Evolutionary conservation across 768 basidiomycete genomes (phyloP).

Genomic region (Xerocomellus amylosporus): DNA sequence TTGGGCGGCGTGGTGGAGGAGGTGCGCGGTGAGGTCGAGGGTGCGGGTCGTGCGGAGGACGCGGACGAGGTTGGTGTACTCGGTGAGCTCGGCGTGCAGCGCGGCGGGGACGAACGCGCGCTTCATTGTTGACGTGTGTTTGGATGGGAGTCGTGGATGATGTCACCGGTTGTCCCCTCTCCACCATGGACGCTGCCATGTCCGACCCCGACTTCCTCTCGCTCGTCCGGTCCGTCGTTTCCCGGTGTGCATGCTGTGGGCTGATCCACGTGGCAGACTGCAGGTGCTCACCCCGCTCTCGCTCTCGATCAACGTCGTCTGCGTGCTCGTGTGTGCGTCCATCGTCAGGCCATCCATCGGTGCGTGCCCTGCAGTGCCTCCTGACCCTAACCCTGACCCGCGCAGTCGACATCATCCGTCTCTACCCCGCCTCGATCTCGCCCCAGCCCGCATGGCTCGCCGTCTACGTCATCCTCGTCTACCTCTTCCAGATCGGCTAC

Average conservation of each 20-base stretch:
- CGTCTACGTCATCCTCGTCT: conserved; percentile 59
- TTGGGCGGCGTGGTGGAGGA: conserved; percentile 31
- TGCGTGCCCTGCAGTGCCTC: conserved; percentile 21
- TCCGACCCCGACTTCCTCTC: conserved; percentile 65
- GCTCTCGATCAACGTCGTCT: conserved; percentile 75
- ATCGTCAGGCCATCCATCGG: conserved; percentile 65
- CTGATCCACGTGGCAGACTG: conserved; percentile 40
- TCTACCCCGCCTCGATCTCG: conserved; percentile 68
- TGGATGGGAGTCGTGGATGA: conserved; percentile 1
- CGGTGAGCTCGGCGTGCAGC: conserved; percentile 62
- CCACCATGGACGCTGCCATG: conserved; percentile 55
- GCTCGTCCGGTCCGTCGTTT: conserved; percentile 48
- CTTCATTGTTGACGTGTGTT: not conserved
- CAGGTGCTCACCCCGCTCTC: conserved; percentile 88
- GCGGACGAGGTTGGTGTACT: conserved; percentile 65
- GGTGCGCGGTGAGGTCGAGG: conserved; percentile 56
- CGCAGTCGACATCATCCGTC: conserved; percentile 47
- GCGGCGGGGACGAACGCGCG: conserved; percentile 48
- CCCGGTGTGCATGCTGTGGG: not conserved
- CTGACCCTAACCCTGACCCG: not conserved
- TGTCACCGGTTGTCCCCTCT: conserved; percentile 2
- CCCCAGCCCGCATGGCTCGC: conserved; percentile 59
- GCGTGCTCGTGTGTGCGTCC: conserved; percentile 63
- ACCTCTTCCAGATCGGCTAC: conserved; percentile 73
- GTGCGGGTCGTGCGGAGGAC: conserved; percentile 56